Evolutionary conservation across 305 asterid genomes (phyloP), one percentile per base, ranked within the genome.

Genomic region (Fraxinus floribunda): DNA sequence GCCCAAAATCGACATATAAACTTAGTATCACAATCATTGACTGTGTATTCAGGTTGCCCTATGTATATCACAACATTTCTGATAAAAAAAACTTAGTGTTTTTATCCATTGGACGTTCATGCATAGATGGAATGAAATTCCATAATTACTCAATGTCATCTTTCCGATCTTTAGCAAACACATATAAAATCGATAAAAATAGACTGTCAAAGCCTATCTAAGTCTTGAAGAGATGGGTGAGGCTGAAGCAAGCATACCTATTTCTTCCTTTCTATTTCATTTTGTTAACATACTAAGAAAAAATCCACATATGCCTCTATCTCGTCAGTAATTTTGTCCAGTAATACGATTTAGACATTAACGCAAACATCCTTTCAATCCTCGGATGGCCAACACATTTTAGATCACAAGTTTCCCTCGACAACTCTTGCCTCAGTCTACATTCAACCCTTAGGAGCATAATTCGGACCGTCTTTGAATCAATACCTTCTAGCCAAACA

Each of bases 61-160:
- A 74, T 32, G 22, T 57, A 74, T 24, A 79, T 71, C 7, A 78
- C 68, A 18, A 79, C 74, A 16, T 84, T 6, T 24, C 16, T 75
- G 29, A 82, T n/a, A n/a, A n/a, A n/a, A n/a, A 84, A 75, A 0
- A 64, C 5, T 6, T 18, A 1, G 77, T 7, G 7, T 22, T 22
- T 0, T 4, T 1, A 2, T 62, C n/a, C 0, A 32, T 34, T 0
- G 30, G n/a, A 18, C 52, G 70, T 0, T 35, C 10, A 1, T 13
- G 64, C 2, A 32, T 8, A 9, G 72, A 10, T 11, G 57, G 55
- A 6, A 52, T 34, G 11, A 8, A 35, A 81, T 7, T 49, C 57
- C n/a, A 6, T 36, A 70, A 36, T 79, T 83, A 0, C 80, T 74
- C 11, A 83, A 74, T 0, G 55, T 13, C 41, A 39, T 73, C 1